These are phyloP conservation scores for Boletus vermiculosoides DNA, from an alignment of 768 basidiomycete species.

Conservation along the genomic window DNA sequence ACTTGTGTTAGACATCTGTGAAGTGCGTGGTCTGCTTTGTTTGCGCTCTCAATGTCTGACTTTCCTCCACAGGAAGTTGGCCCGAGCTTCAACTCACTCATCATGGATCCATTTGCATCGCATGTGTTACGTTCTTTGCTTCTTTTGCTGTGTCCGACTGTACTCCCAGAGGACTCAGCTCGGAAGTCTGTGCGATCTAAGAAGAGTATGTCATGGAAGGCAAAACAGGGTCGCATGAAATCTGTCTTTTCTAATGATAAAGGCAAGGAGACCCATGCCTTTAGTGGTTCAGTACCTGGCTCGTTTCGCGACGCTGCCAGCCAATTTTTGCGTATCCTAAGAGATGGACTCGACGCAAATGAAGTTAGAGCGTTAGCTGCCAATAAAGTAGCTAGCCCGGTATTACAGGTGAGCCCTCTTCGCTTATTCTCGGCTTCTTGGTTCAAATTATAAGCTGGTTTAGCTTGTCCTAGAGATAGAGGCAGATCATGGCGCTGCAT, in stretches of 20 bases:
- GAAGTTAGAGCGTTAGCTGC: constrained; percentile 77
- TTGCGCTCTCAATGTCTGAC: constrained; percentile 15
- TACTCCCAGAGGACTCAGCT: constrained; percentile 41
- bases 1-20: constrained; percentile 60
- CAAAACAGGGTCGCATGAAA: constrained; percentile 75
- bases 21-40: constrained; percentile 43
- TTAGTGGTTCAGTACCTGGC: constrained; percentile 35
- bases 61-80: constrained; percentile 59
- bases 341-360: constrained; percentile 56
- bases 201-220: constrained; percentile 80
- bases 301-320: constrained; percentile 48
- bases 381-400: constrained; percentile 74
- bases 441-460: constrained; percentile 7
- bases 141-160: constrained; percentile 66
- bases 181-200: constrained; percentile 68
- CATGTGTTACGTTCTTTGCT: constrained; percentile 85
- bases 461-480: constrained; percentile 86
- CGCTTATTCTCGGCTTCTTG: constrained; percentile 5
- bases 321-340: constrained; percentile 50
- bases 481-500: constrained; percentile 57
- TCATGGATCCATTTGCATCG: constrained; percentile 87
- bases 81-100: constrained; percentile 56
- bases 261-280: constrained; percentile 34
- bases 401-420: constrained; percentile 55
- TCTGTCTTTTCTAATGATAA: constrained; percentile 63